Conservation (phyloP, 495 filamentous ascomycete species). For the Penicillium pancosmium region DNA sequence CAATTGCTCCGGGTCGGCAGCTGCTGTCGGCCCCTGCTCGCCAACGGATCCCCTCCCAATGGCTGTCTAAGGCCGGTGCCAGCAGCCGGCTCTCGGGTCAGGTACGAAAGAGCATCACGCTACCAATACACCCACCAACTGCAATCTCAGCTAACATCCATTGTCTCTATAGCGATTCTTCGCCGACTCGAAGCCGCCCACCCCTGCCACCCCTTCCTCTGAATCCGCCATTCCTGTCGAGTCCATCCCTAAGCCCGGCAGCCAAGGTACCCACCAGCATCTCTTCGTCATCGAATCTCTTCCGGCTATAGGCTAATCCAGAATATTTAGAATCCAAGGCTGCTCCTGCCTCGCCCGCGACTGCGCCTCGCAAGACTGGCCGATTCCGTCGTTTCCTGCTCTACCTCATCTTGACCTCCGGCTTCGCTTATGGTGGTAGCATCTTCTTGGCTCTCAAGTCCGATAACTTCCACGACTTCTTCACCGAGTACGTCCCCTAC, state of each 20-base stretch:
- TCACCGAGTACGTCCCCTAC: conserved; percentile 95
- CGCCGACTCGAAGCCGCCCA: conserved; percentile 46
- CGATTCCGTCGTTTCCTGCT: conserved; percentile 77
- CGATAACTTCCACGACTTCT: conserved; percentile 99
- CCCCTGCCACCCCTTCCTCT: conserved; percentile 50
- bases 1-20: conserved; percentile 48
- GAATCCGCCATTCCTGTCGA: conserved; percentile 60
- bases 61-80: conserved; percentile 47
- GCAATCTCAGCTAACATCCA: conserved; percentile 13
- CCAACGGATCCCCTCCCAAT: conserved; percentile 49
- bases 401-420: conserved; percentile 70
- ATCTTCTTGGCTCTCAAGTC: conserved; percentile 89
- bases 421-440: conserved; percentile 80
- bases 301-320: conserved; percentile 16
- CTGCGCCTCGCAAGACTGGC: conserved; percentile 66
- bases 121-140: conserved; percentile 9
- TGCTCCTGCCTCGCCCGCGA: conserved; percentile 40
- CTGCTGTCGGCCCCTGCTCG: conserved; percentile 46
- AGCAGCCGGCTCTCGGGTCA: conserved; percentile 47
- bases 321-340: conserved; percentile 29
- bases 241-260: conserved; percentile 61
- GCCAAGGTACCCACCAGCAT: conserved; percentile 44
- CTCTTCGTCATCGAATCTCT: conserved; percentile 15
- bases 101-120: conserved; percentile 34
- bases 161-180: conserved; percentile 42